Evolutionary conservation across 2,329 filamentous ascomycete species (phyloP).

Genomic region (Cadophora gregata): DNA sequence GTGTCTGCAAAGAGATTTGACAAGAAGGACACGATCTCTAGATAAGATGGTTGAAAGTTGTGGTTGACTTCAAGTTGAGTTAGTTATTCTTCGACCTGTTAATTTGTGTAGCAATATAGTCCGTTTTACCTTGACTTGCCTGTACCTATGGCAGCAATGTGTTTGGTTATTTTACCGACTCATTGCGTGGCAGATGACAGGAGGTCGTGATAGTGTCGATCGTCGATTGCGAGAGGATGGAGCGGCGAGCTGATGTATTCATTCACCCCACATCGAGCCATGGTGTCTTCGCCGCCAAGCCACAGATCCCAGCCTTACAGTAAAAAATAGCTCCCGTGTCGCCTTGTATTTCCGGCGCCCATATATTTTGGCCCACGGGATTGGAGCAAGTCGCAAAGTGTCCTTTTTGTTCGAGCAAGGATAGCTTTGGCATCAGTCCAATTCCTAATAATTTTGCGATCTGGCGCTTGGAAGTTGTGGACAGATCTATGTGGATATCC

Average conservation of each 20-base stretch:
- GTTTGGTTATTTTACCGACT: neutral
- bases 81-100: slow-evolving; percentile 1
- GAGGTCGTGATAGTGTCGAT: slow-evolving; percentile 6
- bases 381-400: slow-evolving; percentile 34
- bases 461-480: slow-evolving; percentile 37
- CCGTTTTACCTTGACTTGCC: neutral
- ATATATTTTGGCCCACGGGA: neutral
- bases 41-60: neutral
- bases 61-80: neutral
- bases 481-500: slow-evolving; percentile 42
- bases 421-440: slow-evolving; percentile 28
- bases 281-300: neutral
- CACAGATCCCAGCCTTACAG: neutral
- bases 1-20: neutral
- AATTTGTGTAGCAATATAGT: slow-evolving; percentile 11
- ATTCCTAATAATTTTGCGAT: slow-evolving; percentile 30
- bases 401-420: slow-evolving; percentile 39
- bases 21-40: neutral
- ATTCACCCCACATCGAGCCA: neutral
- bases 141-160: neutral
- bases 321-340: slow-evolving; percentile 8
- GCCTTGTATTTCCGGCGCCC: neutral
- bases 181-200: slow-evolving; percentile 20
- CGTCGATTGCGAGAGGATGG: neutral
- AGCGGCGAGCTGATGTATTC: neutral